These are phyloP conservation scores for Penicillium sumatraense DNA, from an alignment of 2,329 filamentous ascomycete genomes.

Conservation along the genomic window DNA sequence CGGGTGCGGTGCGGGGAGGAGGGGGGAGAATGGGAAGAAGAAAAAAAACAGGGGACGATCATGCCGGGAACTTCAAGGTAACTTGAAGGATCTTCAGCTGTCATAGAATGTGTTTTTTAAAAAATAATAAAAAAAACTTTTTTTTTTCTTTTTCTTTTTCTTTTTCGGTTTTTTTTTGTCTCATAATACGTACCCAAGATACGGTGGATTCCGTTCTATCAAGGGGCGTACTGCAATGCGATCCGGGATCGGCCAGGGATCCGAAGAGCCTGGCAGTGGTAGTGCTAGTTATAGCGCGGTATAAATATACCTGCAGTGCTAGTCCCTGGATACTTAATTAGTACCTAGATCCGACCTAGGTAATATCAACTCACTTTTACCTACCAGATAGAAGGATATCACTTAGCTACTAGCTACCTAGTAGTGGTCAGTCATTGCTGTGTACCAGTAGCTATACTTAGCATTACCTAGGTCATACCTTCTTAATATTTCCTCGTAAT, in stretches of 20 bases:
- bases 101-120: conserved; percentile 1
- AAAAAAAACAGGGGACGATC: conserved; percentile 22
- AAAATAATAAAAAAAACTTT: no score
- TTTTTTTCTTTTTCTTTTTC: neutral
- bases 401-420: no score
- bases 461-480: no score
- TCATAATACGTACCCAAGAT: neutral
- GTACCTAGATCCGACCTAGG: no score
- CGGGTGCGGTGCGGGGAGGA: conserved; percentile 1
- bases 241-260: conserved; percentile 2
- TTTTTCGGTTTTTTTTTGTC: neutral
- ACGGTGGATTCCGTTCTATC: conserved; percentile 1
- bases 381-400: no score
- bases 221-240: neutral
- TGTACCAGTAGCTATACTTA: no score
- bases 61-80: no score
- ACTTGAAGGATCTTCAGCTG: conserved; percentile 19
- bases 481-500: no score
- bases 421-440: no score
- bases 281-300: neutral
- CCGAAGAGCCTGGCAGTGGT: neutral
- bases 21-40: conserved; percentile 1
- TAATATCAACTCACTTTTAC: no score
- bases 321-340: no score
- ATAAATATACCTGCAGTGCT: neutral